phyloP scores from a whole-genome alignment of 1,284 basidiomycete genomes.

The Tilletia indica region DNA sequence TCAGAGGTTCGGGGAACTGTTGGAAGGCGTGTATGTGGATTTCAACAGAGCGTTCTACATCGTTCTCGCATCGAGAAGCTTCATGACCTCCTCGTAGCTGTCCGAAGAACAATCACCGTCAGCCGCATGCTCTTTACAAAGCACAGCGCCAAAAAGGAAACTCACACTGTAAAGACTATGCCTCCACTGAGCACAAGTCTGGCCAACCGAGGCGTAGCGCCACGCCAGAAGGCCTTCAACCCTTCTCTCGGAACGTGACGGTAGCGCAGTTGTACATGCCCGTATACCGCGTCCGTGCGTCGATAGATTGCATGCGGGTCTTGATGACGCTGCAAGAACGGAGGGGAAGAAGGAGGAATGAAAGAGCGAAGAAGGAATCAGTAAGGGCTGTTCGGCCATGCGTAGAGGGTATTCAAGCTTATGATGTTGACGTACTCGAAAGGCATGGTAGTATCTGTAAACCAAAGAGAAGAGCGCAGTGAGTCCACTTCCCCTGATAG shows the following conservation, averaged over 20 bases:
- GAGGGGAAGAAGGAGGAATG: background rate
- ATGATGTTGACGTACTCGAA: constrained; percentile 36
- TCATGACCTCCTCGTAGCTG: constrained; percentile 42
- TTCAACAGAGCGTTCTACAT: constrained; percentile 24
- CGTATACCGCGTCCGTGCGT: constrained; percentile 76
- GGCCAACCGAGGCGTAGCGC: constrained; percentile 66
- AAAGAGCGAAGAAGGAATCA: background rate
- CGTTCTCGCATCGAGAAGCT: constrained; percentile 33
- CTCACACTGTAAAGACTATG: constrained; percentile 91
- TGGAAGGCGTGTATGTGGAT: too few species aligned
- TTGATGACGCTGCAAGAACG: constrained; percentile 75
- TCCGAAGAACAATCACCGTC: background rate
- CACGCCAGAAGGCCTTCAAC: constrained; percentile 85
- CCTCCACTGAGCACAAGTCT: constrained; percentile 76
- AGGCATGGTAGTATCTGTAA: constrained; percentile 48
- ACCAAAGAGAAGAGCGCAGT: background rate
- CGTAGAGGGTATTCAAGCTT: background rate
- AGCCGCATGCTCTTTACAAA: background rate
- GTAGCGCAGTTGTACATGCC: constrained; percentile 87
- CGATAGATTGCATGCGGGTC: constrained; percentile 92
- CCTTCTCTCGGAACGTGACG: constrained; percentile 64
- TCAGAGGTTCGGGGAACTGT: too few species aligned
- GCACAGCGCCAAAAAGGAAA: background rate
- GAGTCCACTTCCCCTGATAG: background rate
- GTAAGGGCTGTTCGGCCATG: too few species aligned